Base-by-base conservation (phyloP, 805 yeast genomes). In the Debaryomyces tyrocola region DNA sequence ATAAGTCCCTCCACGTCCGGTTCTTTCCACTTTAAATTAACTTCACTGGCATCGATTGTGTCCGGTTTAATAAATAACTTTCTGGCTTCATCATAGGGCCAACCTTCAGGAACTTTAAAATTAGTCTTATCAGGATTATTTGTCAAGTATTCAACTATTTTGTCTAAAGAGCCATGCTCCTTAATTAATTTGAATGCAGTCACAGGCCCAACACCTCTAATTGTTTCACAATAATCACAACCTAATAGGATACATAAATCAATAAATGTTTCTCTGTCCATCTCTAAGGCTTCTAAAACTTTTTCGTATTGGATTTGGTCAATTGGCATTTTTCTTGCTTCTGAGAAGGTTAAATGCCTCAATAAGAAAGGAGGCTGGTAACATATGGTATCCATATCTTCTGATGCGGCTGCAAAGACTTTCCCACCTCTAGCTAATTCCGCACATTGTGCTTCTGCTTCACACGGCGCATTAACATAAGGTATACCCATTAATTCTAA, bases 371-470 rank as follows among this genome's bases (percentile, higher is more conserved):
- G 94, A 1, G 98, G 88, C 46, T 82, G 84, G 62, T 92, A 94
- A 60, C 98, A 94, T 46, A 94, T 66, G 1, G 99, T 94, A 68
- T 94, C 99, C 99, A 94, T 94, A 80, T 94, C 99, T 64, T 94
- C 99, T 5, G 96, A 87, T 1, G 97, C 99, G 2, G 98, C 96
- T 7, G 96, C 99, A 62, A 84, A 94, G 0, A 92, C 98, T 60
- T 90, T 90, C 1, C 96, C 97, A 10, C 82, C 80, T 47, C 83
- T 80, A 3, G 97, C 97, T 40, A 94, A 69, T 52, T 83, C 94
- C 0, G 99, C 98, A 73, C 99, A 94, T 59, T 94, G 98, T 0
- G 99, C 96, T 64, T 94, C 99, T 1, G 99, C 99, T 67, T 94
- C 99, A 63, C 97, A 85, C 1, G 99, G 99, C 0, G 99, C 98